A percentile compares a stretch with the other conserved stretches of the same genome.
These are phyloP conservation scores for Aegilops tauschii DNA, from an alignment of 176 grass and related monocot genomes.

Conservation along the genomic window DNA sequence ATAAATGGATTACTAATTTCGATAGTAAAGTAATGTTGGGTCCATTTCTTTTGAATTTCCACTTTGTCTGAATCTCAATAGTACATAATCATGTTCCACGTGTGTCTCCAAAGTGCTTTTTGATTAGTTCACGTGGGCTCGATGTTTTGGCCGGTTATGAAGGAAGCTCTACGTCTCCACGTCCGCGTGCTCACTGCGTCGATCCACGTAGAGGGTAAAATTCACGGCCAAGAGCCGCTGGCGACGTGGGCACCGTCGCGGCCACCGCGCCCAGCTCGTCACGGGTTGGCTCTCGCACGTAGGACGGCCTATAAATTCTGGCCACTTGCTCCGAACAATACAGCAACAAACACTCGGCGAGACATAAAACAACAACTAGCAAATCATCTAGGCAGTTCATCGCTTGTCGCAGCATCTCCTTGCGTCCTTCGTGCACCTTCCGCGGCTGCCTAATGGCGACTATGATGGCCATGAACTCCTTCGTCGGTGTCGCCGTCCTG, in stretches of 20 bases:
- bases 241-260: not conserved
- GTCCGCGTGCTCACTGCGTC: not conserved
- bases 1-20: no score
- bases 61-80: no score
- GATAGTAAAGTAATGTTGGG: no score
- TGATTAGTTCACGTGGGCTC: no score
- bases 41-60: no score
- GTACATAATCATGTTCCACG: no score
- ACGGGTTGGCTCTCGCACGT: not conserved
- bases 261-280: not conserved
- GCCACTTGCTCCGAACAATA: not conserved
- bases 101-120: no score
- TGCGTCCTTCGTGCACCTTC: not conserved
- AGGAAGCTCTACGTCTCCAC: not conserved
- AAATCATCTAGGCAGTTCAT: not conserved
- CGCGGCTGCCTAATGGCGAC: not conserved
- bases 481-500: not conserved
- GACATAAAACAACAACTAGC: not conserved
- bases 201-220: not conserved
- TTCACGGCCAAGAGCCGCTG: not conserved
- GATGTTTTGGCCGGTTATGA: not conserved
- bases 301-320: not conserved
- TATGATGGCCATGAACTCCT: not conserved
- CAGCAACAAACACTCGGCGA: not conserved
- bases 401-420: not conserved